Evolutionary conservation across 2,329 filamentous ascomycete species (phyloP), one percentile per base, ranked within the genome.

Genomic region (Cladosporium cucumerinum): DNA sequence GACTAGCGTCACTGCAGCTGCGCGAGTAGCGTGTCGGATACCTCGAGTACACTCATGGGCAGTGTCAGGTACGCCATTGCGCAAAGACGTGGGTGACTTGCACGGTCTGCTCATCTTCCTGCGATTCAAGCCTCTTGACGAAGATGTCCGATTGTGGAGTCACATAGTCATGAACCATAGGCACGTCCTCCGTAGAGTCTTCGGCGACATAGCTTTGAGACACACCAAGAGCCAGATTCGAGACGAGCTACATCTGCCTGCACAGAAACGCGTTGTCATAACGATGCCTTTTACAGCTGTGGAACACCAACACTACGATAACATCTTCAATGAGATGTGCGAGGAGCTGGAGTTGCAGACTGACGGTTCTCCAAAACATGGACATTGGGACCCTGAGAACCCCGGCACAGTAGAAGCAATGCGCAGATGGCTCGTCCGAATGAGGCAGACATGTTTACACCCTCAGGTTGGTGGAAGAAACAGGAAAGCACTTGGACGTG

Each of bases 41-140:
- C 93, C 94, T 52, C 86, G 95, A 30, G 79, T 91, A 68, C 93
- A 97, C 77, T 89, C 92, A 2, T 98, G 95, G 95, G 93, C 90
- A 16, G 88, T 99, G 48, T 94, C 92, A 0, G 95, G 92, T 49
- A 99, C 95, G 0, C 95, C 95, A 0, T 84, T 98, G 43, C 89
- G 91, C 69, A 91, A 92, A 69, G 85, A 92, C 67, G 85, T 94
- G 34, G 81, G 84, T 71, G 94, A 97, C 75, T 81, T 97, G 8
- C 87, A 88, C 69, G 94, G 94, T 0, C 81, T 98, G 5, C 77
- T 98, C 0, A 81, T 90, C 0, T 98, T 99, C 70, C 82, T 98
- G 10, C 85, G 85, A 21, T 93, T 90, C 72, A 85, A 92, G 66
- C 92, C 93, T 1, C 94, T 91, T 73, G 89, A 86, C 63, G 86